Evolutionary conservation across 176 grass and related monocot species (phyloP).

Genomic region (Oryza rufipogon): DNA sequence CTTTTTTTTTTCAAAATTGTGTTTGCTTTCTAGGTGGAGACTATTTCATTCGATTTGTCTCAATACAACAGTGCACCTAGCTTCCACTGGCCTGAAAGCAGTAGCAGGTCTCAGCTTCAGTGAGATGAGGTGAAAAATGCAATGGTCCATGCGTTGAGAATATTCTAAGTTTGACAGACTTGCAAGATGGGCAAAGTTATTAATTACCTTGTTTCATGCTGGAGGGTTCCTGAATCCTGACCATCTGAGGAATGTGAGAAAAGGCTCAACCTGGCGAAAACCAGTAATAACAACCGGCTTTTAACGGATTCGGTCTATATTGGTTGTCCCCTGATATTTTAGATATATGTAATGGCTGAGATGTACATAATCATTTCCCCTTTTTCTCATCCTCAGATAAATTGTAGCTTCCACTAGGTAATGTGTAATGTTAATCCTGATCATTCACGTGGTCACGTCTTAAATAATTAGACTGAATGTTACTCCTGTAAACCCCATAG

Average conservation of each 20-base stretch:
- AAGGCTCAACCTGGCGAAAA: constrained; percentile 9
- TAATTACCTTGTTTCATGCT: not conserved
- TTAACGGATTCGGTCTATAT: constrained; percentile 11
- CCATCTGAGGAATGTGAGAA: constrained; percentile 2
- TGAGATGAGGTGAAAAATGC: constrained; percentile 34
- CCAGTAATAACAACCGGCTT: not conserved
- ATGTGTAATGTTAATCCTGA: constrained; percentile 16
- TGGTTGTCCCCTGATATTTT: not conserved
- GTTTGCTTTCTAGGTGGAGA: constrained; percentile 64
- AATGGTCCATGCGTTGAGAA: constrained; percentile 2
- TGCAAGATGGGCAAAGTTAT: constrained; percentile 1
- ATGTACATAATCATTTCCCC: constrained; percentile 26
- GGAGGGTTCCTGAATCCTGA: not conserved
- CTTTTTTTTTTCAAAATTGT: not conserved
- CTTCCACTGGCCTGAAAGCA: constrained; percentile 81
- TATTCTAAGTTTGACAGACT: constrained; percentile 9
- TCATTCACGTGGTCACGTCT: not conserved
- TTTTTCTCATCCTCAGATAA: constrained; percentile 6
- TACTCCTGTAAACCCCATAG: not conserved
- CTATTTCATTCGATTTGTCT: constrained; percentile 83
- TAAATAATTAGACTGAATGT: constrained; percentile 20
- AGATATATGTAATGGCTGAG: not conserved
- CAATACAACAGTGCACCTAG: constrained; percentile 66
- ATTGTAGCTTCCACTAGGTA: not conserved
- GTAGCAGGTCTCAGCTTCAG: constrained; percentile 66